Evolutionary conservation across 2,329 filamentous ascomycete genomes (phyloP).

Genomic region (Alternaria brassicicola): DNA sequence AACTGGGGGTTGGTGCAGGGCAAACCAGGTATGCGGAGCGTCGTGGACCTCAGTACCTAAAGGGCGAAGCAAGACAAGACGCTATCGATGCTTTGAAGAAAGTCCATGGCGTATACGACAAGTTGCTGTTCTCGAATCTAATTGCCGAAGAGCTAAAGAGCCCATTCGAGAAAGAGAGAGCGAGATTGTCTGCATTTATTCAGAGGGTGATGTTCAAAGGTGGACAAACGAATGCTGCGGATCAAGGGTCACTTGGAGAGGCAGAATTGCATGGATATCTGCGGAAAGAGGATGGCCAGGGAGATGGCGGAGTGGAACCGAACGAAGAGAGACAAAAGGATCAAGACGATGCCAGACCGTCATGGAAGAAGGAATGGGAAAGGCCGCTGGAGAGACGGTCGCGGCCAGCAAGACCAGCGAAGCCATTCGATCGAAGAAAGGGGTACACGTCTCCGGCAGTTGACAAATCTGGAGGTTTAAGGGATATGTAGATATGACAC

Average conservation of each 20-base stretch:
- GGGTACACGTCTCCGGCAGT: neutral
- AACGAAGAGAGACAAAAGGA: neutral
- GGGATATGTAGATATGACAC: conserved; percentile 1
- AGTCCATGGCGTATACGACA: conserved; percentile 41
- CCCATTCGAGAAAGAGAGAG: conserved; percentile 35
- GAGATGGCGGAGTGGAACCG: neutral
- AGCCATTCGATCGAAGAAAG: neutral
- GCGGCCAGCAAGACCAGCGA: neutral
- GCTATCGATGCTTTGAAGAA: conserved; percentile 35
- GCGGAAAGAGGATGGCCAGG: neutral
- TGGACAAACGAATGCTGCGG: neutral
- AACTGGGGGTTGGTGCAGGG: conserved; percentile 35
- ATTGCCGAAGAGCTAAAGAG: conserved; percentile 37
- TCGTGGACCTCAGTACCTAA: conserved; percentile 22
- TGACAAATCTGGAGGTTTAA: neutral
- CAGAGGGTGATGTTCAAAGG: conserved; percentile 25
- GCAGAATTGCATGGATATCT: conserved; percentile 20
- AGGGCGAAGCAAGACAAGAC: conserved; percentile 29
- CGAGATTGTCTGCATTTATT: conserved; percentile 36
- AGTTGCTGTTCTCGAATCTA: conserved; percentile 38
- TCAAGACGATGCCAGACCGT: neutral
- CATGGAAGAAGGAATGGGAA: conserved; percentile 24
- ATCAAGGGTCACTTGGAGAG: conserved; percentile 10
- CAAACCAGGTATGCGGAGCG: neutral
- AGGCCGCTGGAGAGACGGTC: conserved; percentile 18